phyloP scores from a whole-genome alignment of 2,329 filamentous ascomycete genomes.

The Colletotrichum tropicicola region DNA sequence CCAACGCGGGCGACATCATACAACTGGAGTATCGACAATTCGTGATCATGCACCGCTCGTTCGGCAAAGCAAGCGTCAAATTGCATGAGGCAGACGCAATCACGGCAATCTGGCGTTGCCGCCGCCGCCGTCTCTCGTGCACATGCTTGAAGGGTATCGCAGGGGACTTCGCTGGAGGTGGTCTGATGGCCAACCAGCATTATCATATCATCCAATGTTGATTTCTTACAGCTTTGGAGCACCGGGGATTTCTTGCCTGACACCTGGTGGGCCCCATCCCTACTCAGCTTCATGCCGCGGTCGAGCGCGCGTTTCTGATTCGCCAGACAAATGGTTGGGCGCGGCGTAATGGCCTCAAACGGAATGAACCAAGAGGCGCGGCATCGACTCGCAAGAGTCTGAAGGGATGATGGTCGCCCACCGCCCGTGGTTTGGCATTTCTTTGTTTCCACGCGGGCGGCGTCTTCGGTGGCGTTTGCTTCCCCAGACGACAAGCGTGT shows the following conservation, averaged over 20 bases:
- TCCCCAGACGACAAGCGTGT: constrained; percentile 13
- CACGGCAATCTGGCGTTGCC: background rate
- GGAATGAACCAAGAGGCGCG: constrained; percentile 6
- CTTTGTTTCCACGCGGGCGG: constrained; percentile 15
- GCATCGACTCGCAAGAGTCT: background rate
- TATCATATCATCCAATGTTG: constrained; percentile 27
- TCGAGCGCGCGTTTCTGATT: constrained; percentile 8
- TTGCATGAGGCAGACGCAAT: background rate
- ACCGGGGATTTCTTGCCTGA: constrained; percentile 22
- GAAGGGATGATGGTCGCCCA: background rate
- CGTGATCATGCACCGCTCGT: background rate
- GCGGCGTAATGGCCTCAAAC: constrained; percentile 21
- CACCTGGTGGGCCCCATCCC: constrained; percentile 11
- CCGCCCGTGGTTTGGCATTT: background rate
- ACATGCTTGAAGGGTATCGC: background rate
- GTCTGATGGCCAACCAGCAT: constrained; percentile 20
- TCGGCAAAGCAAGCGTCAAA: background rate
- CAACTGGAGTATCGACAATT: background rate
- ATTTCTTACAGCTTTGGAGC: constrained; percentile 28
- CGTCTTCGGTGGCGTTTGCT: constrained; percentile 16
- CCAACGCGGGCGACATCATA: background rate
- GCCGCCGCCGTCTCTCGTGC: background rate
- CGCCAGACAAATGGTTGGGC: constrained; percentile 2
- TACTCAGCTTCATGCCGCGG: constrained; percentile 21
- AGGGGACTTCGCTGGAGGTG: background rate